Percentiles rank a stretch among this genome's conserved stretches.
phyloP scores from a whole-genome alignment of 345 rosid genomes.

The Lepidium africanum region DNA sequence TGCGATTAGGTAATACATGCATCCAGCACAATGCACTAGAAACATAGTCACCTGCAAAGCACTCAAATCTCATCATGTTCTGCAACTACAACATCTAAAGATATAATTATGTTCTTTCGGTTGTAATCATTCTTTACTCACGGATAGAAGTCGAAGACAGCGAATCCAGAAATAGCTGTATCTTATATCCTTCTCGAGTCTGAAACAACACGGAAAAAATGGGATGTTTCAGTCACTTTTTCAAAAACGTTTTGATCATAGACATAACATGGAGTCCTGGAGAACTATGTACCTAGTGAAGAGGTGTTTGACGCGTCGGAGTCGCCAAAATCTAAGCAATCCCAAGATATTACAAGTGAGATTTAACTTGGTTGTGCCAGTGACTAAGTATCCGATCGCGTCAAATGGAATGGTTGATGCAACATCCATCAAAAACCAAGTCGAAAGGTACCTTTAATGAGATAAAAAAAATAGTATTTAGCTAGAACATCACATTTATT shows the following conservation, averaged over 20 bases:
- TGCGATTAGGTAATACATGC: slow-evolving; percentile 77
- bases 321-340: slow-evolving; percentile 78
- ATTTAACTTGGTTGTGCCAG: slow-evolving; percentile 40
- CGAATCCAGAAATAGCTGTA: slow-evolving; percentile 80
- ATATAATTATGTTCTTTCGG: not conserved
- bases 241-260: not conserved
- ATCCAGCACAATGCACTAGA: slow-evolving; percentile 77
- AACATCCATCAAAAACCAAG: slow-evolving; percentile 94
- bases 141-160: slow-evolving; percentile 56
- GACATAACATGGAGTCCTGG: not conserved
- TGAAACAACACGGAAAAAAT: slow-evolving; percentile 13
- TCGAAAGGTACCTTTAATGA: slow-evolving; percentile 55
- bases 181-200: slow-evolving; percentile 92
- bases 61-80: slow-evolving; percentile 9
- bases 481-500: not conserved
- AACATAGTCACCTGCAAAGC: slow-evolving; percentile 60
- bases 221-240: not conserved
- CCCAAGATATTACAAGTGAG: slow-evolving; percentile 55
- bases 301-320: slow-evolving; percentile 66
- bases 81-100: not conserved
- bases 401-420: slow-evolving; percentile 88
- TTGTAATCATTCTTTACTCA: slow-evolving; percentile 26
- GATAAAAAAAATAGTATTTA: slow-evolving; percentile 5
- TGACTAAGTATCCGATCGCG: slow-evolving; percentile 48
- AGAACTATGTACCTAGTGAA: slow-evolving; percentile 56